These are phyloP conservation scores for Tuber umbilicatum DNA, from an alignment of 495 filamentous ascomycete genomes.

Conservation along the genomic window DNA sequence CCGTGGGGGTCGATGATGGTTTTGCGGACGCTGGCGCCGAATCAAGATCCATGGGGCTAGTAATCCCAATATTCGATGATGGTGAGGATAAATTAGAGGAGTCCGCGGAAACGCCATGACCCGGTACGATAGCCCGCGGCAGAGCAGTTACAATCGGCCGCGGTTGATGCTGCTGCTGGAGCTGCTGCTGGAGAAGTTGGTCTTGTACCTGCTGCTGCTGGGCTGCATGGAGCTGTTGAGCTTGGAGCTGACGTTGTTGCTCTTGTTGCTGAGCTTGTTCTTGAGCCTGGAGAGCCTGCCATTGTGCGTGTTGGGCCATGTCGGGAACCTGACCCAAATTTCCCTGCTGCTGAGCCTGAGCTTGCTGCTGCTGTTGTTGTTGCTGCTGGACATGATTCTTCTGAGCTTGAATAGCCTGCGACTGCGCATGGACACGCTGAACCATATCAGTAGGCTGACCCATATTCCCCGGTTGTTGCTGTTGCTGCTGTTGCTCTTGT, in stretches of 20 bases:
- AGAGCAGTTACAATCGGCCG: slow-evolving; percentile 25
- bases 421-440: slow-evolving; percentile 29
- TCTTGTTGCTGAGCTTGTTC: slow-evolving; percentile 17
- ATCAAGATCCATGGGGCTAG: slow-evolving; percentile 36
- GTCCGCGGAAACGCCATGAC: slow-evolving; percentile 29
- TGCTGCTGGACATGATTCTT: slow-evolving; percentile 24
- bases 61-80: slow-evolving; percentile 29
- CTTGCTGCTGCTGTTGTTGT: slow-evolving; percentile 15
- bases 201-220: slow-evolving; percentile 24
- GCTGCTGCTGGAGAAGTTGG: slow-evolving; percentile 24
- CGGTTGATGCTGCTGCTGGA: slow-evolving; percentile 28
- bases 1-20: slow-evolving; percentile 24
- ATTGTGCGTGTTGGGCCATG: slow-evolving; percentile 30
- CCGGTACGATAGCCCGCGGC: slow-evolving; percentile 14
- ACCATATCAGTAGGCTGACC: slow-evolving; percentile 31
- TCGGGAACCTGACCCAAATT: slow-evolving; percentile 34
- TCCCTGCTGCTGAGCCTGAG: slow-evolving; percentile 24
- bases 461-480: slow-evolving; percentile 29
- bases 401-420: slow-evolving; percentile 29
- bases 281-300: slow-evolving; percentile 30
- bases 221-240: slow-evolving; percentile 18
- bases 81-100: slow-evolving; percentile 40
- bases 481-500: slow-evolving; percentile 12
- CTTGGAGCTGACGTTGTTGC: slow-evolving; percentile 17
- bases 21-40: slow-evolving; percentile 23